Evolutionary conservation across 1,284 basidiomycete species (phyloP).

Genomic region (Irpex sp.): DNA sequence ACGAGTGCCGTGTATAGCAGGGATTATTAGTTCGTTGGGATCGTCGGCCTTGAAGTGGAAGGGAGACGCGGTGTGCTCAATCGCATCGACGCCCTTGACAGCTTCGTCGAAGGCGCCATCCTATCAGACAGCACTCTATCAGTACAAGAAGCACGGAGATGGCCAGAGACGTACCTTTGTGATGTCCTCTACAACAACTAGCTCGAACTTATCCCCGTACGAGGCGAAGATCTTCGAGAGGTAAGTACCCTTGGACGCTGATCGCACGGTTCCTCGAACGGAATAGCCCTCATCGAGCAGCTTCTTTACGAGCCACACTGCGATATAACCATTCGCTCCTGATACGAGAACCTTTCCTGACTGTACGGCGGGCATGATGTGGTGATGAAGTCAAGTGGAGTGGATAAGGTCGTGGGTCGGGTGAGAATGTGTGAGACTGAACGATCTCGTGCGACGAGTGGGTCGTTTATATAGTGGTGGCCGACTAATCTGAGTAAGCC

Average conservation of each 20-base stretch:
- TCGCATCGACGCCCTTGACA: constrained; percentile 33
- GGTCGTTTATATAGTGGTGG: too few relatives aligned
- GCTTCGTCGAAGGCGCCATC: constrained; percentile 33
- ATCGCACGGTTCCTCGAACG: constrained; percentile 51
- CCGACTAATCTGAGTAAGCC: too few relatives aligned
- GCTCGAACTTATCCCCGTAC: background rate
- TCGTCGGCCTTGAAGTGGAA: constrained; percentile 22
- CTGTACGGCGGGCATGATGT: constrained; percentile 5
- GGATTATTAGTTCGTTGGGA: background rate
- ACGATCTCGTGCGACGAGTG: too few relatives aligned
- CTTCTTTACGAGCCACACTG: constrained; percentile 28
- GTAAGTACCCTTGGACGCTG: background rate
- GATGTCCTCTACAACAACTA: constrained; percentile 1
- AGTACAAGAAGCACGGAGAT: background rate
- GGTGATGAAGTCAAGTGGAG: background rate
- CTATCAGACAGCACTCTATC: constrained; percentile 7
- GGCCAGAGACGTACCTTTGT: background rate
- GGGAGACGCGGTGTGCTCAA: constrained; percentile 40
- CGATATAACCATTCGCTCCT: constrained; percentile 33
- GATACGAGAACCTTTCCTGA: constrained; percentile 24
- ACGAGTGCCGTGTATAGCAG: constrained; percentile 12
- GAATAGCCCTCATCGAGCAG: constrained; percentile 36
- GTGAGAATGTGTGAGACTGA: background rate
- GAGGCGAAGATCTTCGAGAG: background rate
- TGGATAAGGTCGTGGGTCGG: background rate